Evolutionary conservation across 139 green algal genomes (phyloP).

Genomic region (Auxenochlorella pyrenoidosa): DNA sequence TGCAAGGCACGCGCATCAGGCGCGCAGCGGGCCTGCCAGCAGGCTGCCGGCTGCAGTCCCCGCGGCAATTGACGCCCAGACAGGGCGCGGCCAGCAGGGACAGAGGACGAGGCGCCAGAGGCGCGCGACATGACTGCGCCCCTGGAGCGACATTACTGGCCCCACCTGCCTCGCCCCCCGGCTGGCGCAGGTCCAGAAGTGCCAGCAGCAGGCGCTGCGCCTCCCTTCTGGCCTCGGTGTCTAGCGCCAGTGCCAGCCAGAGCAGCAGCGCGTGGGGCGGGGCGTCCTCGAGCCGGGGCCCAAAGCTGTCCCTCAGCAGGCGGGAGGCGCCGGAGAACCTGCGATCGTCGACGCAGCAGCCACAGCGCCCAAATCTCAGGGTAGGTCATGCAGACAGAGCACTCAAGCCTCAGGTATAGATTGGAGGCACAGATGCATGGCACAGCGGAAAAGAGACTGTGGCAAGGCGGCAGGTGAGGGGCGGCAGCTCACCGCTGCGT

Average conservation of each 20-base stretch:
- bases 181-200: conserved; percentile 23
- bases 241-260: conserved; percentile 47
- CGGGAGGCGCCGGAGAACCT: conserved; percentile 15
- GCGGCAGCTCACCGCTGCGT: background rate
- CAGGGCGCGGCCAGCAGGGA: too few relatives aligned
- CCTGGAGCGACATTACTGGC: too few relatives aligned
- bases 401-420: too few relatives aligned
- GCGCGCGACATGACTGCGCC: too few relatives aligned
- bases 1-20: background rate
- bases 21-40: too few relatives aligned
- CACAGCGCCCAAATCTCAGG: too few relatives aligned
- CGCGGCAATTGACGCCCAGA: too few relatives aligned
- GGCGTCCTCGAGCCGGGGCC: background rate
- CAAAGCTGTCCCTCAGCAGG: conserved; percentile 29
- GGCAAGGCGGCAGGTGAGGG: background rate
- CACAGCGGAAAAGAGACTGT: background rate
- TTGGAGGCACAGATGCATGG: background rate
- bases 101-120: too few relatives aligned
- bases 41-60: too few relatives aligned
- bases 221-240: conserved; percentile 12
- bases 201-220: conserved; percentile 25
- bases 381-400: too few relatives aligned
- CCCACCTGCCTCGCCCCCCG: background rate
- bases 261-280: conserved; percentile 35
- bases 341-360: background rate